Percentiles rank a stretch among this genome's conserved stretches.
Conservation (phyloP, 2,329 filamentous ascomycete genomes). For the Fusarium miscanthi region DNA sequence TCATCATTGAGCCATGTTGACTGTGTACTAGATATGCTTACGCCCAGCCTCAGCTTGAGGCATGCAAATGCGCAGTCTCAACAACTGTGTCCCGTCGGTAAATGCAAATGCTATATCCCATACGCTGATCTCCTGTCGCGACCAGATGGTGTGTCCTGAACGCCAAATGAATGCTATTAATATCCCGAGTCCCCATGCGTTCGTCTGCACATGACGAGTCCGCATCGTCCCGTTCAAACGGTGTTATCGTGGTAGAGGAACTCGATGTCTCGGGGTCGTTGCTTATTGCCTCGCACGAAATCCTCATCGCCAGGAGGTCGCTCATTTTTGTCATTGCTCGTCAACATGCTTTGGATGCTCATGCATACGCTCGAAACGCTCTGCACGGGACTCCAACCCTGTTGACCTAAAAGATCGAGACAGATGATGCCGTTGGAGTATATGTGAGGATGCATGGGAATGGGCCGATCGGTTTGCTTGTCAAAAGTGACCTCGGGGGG, state of each 20-base stretch:
- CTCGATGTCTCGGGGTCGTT: constrained; percentile 86
- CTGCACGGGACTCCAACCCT: constrained; percentile 96
- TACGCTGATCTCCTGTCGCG: constrained; percentile 12
- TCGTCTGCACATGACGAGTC: background rate
- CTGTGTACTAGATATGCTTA: constrained; percentile 11
- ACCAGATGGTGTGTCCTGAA: constrained; percentile 27
- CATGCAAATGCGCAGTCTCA: constrained; percentile 6
- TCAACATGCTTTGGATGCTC: constrained; percentile 98
- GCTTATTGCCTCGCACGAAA: constrained; percentile 83
- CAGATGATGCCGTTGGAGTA: constrained; percentile 99
- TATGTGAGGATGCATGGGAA: constrained; percentile 96
- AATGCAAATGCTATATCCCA: constrained; percentile 29
- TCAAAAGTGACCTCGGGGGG: constrained; percentile 95
- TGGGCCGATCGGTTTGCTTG: constrained; percentile 70
- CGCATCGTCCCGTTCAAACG: constrained; percentile 58
- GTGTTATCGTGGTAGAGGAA: constrained; percentile 95
- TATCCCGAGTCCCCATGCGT: constrained; percentile 11
- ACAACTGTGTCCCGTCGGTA: constrained; percentile 15
- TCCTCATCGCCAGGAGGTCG: constrained; percentile 89
- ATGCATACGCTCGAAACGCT: constrained; percentile 98
- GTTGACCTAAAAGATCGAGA: constrained; percentile 86
- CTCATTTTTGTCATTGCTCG: constrained; percentile 92
- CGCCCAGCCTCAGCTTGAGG: constrained; percentile 10
- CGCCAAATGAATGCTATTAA: constrained; percentile 41
- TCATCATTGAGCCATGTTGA: constrained; percentile 2